Base-by-base conservation (phyloP, 2,329 filamentous ascomycete genomes). In the Ambrosiella beaveri region DNA sequence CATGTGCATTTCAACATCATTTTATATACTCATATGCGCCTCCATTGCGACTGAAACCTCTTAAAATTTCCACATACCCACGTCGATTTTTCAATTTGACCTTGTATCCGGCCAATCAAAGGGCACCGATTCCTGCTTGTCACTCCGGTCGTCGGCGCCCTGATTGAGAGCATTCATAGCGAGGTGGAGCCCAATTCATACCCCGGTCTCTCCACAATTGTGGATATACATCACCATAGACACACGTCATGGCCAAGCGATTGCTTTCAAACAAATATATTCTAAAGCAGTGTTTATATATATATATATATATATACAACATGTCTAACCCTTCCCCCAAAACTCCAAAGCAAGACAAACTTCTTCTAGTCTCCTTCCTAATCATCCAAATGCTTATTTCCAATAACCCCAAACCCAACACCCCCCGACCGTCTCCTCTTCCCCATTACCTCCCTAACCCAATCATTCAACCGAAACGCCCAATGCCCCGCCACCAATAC, bases 401-500 rank as follows among this genome's bases (percentile, higher is more conserved):
- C 77, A 60, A 80, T 66, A 35, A 80, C 69, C 37, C 77, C 76
- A 59, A 75, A 70, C 40, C 73, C 73, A 38, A 53, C 40, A 38
- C 51, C 35, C 45, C 67, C 69, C 59, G 68, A 71, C 54, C 74
- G 69, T 63, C 74, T 69, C 62, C 75, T 71, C 63, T 70, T 70
- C 1, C 80, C 77, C 59, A 76, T 63, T 3, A 82, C 75, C 63
- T 80, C 78, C 47, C 70, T 71, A 1, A 76, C 72, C 86, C 88
- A 95, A 63, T 91, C 86, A 54, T 75, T 82, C 63, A 98, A 74
- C 63, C 89, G 88, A 69, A 87, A 97, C 55, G 86, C 78, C 93
- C 93, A 98, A 62, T 94, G 88, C 1, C 90, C 90, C 0, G 91
- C 88, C 4, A 98, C 93, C 63, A 98, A 74, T 17, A 96, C 88